Evolutionary conservation across 2,329 filamentous ascomycete species (phyloP).

Genomic region (Westerdykella sp.): DNA sequence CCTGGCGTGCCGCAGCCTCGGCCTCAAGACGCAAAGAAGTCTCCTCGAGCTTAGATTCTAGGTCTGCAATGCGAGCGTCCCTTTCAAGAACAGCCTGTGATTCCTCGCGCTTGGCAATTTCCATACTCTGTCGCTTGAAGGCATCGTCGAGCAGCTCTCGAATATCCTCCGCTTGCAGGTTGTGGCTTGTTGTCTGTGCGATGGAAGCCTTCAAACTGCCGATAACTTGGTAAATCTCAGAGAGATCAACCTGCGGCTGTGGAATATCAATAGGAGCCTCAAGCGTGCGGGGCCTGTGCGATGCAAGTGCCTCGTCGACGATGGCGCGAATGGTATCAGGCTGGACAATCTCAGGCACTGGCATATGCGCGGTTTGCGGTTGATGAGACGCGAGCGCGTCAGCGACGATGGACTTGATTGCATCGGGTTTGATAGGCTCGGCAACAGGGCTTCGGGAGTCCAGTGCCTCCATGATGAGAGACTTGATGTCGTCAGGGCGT

Average conservation of each 20-base stretch:
- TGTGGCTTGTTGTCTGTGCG: slow-evolving; percentile 40
- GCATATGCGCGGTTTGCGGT: slow-evolving; percentile 12
- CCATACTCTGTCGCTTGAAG: slow-evolving; percentile 29
- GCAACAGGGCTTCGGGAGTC: slow-evolving; percentile 8
- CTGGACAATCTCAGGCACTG: slow-evolving; percentile 22
- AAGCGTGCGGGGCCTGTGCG: slow-evolving; percentile 24
- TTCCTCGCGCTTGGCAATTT: slow-evolving; percentile 26
- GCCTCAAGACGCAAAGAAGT: slow-evolving; percentile 31
- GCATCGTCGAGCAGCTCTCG: slow-evolving; percentile 34
- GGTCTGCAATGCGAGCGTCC: slow-evolving; percentile 29
- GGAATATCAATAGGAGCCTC: slow-evolving; percentile 30
- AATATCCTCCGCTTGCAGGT: slow-evolving; percentile 42
- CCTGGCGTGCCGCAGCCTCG: slow-evolving; percentile 39
- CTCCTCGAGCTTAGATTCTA: slow-evolving; percentile 33
- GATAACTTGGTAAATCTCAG: slow-evolving; percentile 44
- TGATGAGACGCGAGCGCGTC: slow-evolving; percentile 24
- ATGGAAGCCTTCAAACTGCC: slow-evolving; percentile 46
- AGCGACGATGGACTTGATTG: slow-evolving; percentile 21
- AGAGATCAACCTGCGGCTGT: slow-evolving; percentile 33
- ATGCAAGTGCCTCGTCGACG: slow-evolving; percentile 29
- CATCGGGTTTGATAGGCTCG: slow-evolving; percentile 20
- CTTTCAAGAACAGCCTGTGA: slow-evolving; percentile 26
- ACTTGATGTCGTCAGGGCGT: slow-evolving; percentile 46
- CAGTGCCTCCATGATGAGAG: slow-evolving; percentile 56
- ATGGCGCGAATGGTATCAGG: slow-evolving; percentile 32